These are phyloP conservation scores for Multifurca ochricompacta DNA, from an alignment of 768 basidiomycete species.

Conservation along the genomic window DNA sequence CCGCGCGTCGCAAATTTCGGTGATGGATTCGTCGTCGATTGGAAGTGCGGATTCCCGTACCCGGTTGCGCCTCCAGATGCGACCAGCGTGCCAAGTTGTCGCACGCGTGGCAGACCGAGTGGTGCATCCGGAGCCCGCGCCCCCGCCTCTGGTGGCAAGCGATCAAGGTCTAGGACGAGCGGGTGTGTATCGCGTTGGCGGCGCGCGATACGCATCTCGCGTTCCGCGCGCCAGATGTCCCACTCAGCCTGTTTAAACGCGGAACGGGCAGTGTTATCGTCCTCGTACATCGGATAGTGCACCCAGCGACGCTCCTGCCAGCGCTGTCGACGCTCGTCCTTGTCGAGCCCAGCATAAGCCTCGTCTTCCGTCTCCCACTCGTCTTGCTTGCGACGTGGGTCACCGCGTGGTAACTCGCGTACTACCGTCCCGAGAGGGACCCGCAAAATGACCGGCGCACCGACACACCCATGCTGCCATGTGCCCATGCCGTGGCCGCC, in stretches of 20 bases:
- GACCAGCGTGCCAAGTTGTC: constrained; percentile 54
- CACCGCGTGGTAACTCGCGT: constrained; percentile 59
- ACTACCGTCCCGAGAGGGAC: constrained; percentile 92
- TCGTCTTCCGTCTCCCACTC: constrained; percentile 72
- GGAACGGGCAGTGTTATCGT: constrained; percentile 54
- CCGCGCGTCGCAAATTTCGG: constrained; percentile 86
- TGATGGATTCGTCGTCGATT: constrained; percentile 56
- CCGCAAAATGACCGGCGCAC: constrained; percentile 60
- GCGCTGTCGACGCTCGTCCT: constrained; percentile 43
- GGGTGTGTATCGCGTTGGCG: constrained; percentile 35
- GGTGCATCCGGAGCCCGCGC: constrained; percentile 47
- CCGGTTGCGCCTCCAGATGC: constrained; percentile 77
- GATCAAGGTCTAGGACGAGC: constrained; percentile 54
- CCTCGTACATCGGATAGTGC: constrained; percentile 65
- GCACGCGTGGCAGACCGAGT: constrained; percentile 45
- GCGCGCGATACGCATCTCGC: constrained; percentile 44
- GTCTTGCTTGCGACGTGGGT: constrained; percentile 55
- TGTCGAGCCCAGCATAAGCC: constrained; percentile 38
- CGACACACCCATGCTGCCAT: constrained; percentile 78
- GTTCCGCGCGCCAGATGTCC: constrained; percentile 50
- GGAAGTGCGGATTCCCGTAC: constrained; percentile 83
- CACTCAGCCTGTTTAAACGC: constrained; percentile 70
- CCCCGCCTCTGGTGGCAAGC: constrained; percentile 32
- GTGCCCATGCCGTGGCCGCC: constrained; percentile 76
- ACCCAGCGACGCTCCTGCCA: constrained; percentile 67